These are phyloP conservation scores for Talaromyces verruculosus DNA, from an alignment of 2,329 filamentous ascomycete genomes.

Conservation along the genomic window DNA sequence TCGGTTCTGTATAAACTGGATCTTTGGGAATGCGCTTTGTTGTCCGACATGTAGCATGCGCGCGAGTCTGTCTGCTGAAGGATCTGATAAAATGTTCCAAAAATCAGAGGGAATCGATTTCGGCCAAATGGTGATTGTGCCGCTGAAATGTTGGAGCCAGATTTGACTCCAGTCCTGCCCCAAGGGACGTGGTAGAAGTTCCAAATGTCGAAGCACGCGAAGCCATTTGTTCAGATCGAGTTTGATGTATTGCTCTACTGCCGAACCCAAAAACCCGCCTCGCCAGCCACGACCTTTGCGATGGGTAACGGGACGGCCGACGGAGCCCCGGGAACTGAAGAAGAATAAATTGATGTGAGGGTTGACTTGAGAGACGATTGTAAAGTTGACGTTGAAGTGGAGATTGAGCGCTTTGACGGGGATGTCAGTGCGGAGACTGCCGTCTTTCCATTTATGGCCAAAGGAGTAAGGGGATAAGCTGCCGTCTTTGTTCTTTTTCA, in stretches of 20 bases:
- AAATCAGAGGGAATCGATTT: conserved; percentile 78
- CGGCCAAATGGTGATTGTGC: conserved; percentile 96
- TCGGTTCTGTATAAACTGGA: conserved; percentile 86
- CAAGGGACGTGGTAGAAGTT: conserved; percentile 82
- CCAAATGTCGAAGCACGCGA: conserved; percentile 86
- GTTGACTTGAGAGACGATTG: conserved; percentile 83
- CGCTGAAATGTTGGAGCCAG: conserved; percentile 92
- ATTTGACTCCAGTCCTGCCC: conserved; percentile 97
- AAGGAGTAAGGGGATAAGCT: conserved; percentile 87
- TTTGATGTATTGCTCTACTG: conserved; percentile 91
- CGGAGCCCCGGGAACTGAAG: conserved; percentile 88
- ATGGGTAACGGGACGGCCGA: conserved; percentile 91
- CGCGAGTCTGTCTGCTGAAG: conserved; percentile 69
- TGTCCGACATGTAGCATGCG: conserved; percentile 89
- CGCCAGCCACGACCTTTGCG: conserved; percentile 92
- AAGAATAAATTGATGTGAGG: conserved; percentile 99
- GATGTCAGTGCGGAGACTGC: conserved; percentile 89
- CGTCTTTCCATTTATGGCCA: conserved; percentile 99
- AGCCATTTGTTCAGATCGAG: conserved; percentile 97
- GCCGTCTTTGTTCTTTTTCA: conserved; percentile 78
- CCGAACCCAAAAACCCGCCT: conserved; percentile 88
- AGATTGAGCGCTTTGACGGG: conserved; percentile 91
- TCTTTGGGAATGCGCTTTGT: conserved; percentile 83
- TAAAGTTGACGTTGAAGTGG: conserved; percentile 98
- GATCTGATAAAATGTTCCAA: conserved; percentile 80